Conservation (phyloP, 352 stramenopile genomes). For the Phytophthora tubulina region DNA sequence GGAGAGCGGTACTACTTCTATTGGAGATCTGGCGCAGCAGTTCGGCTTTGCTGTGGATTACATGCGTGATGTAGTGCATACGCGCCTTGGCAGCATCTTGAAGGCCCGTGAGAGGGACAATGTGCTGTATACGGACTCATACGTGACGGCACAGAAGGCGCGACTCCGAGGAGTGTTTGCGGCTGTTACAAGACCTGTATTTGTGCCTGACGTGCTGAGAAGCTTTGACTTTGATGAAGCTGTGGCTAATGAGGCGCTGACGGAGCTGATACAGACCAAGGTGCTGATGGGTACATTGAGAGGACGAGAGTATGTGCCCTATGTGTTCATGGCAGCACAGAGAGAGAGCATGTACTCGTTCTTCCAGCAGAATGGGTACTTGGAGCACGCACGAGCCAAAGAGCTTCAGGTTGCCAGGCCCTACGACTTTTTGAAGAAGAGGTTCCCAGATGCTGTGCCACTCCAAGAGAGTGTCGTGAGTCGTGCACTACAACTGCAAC, state of each 20-base stretch:
- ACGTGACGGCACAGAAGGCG: constrained; percentile 70
- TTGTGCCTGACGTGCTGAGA: constrained; percentile 72
- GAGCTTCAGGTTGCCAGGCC: constrained; percentile 73
- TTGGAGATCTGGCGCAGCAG: constrained; percentile 83
- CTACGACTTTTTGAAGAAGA: constrained; percentile 79
- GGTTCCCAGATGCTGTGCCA: constrained; percentile 73
- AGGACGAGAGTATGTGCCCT: constrained; percentile 82
- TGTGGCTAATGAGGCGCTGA: constrained; percentile 66
- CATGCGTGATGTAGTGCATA: constrained; percentile 77
- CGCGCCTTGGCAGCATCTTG: constrained; percentile 71
- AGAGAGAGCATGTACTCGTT: constrained; percentile 85
- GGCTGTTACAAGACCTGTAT: constrained; percentile 71
- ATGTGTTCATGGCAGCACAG: constrained; percentile 81
- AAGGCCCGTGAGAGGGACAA: constrained; percentile 70
- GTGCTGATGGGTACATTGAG: constrained; percentile 72
- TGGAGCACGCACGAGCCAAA: constrained; percentile 65
- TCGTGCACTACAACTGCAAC: constrained; percentile 62
- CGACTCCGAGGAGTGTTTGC: constrained; percentile 74
- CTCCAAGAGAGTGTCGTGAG: constrained; percentile 77
- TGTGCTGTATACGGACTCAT: constrained; percentile 83
- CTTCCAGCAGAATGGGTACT: constrained; percentile 86
- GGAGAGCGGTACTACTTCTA: constrained; percentile 67
- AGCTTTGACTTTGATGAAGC: constrained; percentile 70
- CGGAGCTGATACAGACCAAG: constrained; percentile 61
- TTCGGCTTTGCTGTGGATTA: constrained; percentile 87